Evolutionary conservation across 192 early-diverging fungal genomes (phyloP).

Genomic region (Pecoramyces ruminantium): DNA sequence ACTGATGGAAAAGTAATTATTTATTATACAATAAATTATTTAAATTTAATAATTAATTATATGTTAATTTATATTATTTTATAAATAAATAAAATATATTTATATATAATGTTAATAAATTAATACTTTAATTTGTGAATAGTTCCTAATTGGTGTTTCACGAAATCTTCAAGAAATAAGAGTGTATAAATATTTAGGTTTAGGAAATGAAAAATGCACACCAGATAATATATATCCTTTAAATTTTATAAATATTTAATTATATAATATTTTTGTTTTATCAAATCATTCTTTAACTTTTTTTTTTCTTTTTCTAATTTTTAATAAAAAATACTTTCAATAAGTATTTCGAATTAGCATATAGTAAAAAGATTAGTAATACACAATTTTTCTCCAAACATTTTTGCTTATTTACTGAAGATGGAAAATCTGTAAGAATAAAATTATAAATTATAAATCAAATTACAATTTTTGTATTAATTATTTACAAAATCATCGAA

Average conservation of each 20-base stretch:
- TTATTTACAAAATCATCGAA: background rate
- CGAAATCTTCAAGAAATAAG: constrained; percentile 14
- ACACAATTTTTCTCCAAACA: constrained; percentile 32
- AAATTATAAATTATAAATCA: no score
- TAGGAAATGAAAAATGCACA: background rate
- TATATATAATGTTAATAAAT: no score
- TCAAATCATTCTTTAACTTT: background rate
- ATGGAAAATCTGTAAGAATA: constrained; percentile 25
- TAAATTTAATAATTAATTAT: no score
- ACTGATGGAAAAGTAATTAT: constrained; percentile 23
- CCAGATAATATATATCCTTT: background rate
- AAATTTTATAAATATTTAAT: no score
- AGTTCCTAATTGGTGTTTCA: constrained; percentile 23
- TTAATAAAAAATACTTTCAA: constrained; percentile 15
- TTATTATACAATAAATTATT: no score
- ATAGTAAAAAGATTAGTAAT: constrained; percentile 7
- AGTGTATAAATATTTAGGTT: constrained; percentile 11
- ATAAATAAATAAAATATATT: no score
- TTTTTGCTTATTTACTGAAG: constrained; percentile 42
- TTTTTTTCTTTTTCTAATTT: constrained; percentile 17
- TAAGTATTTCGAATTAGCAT: background rate
- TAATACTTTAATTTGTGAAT: no score
- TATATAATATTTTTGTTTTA: background rate
- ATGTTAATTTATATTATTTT: no score
- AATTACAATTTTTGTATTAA: background rate